phyloP scores from a whole-genome alignment of 2,329 filamentous ascomycete species.

The Diaporthe capsici region DNA sequence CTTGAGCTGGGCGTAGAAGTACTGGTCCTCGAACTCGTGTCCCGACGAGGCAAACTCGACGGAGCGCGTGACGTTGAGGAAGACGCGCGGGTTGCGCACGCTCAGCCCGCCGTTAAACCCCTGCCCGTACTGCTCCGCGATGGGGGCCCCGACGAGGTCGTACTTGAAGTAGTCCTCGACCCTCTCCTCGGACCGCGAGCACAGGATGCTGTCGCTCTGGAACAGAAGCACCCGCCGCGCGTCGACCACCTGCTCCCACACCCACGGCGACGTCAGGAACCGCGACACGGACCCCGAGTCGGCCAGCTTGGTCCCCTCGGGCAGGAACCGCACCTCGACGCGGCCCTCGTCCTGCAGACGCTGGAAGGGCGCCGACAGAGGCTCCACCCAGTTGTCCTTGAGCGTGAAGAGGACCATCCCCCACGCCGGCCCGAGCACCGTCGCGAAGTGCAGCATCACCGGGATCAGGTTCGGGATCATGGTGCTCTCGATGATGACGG shows the following conservation, averaged over 20 bases:
- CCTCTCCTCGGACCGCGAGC: slow-evolving; percentile 45
- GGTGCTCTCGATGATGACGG: slow-evolving; percentile 43
- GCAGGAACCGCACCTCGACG: slow-evolving; percentile 54
- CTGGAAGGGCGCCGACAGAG: slow-evolving; percentile 50
- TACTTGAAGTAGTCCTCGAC: slow-evolving; percentile 52
- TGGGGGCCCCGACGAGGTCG: slow-evolving; percentile 52
- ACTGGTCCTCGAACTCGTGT: slow-evolving; percentile 51
- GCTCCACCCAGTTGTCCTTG: slow-evolving; percentile 45
- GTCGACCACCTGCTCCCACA: slow-evolving; percentile 51
- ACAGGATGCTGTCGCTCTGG: slow-evolving; percentile 53
- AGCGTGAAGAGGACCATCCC: slow-evolving; percentile 58
- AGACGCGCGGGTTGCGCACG: slow-evolving; percentile 48
- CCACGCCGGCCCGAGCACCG: slow-evolving; percentile 55
- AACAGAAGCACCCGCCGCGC: slow-evolving; percentile 51
- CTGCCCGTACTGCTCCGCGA: slow-evolving; percentile 43
- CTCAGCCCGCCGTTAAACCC: slow-evolving; percentile 53
- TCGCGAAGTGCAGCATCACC: slow-evolving; percentile 47
- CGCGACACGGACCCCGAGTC: slow-evolving; percentile 50
- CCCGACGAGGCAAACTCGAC: slow-evolving; percentile 43
- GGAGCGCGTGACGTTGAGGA: slow-evolving; percentile 45
- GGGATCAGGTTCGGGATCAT: slow-evolving; percentile 46
- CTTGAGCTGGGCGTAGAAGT: slow-evolving; percentile 49
- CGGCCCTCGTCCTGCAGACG: slow-evolving; percentile 50
- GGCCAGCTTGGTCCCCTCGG: slow-evolving; percentile 49
- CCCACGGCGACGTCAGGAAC: slow-evolving; percentile 50